Base-by-base conservation (phyloP, 495 filamentous ascomycete genomes). In the Penicillium flavigenum region DNA sequence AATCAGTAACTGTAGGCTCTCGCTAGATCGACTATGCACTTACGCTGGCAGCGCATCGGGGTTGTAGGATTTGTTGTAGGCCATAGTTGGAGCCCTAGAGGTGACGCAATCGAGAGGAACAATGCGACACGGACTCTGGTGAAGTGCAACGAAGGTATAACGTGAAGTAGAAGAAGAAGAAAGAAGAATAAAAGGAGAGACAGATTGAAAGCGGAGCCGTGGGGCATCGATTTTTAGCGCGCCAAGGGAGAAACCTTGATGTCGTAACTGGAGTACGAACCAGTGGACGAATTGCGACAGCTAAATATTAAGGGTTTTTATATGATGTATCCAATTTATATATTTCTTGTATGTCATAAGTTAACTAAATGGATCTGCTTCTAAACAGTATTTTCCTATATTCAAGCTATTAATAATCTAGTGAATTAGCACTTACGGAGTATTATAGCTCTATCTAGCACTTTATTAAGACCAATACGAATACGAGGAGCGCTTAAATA, bases 1-100 rank as follows among this genome's bases (percentile, higher is more conserved):
- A 46, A 58, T 68, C 22, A 68, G 57, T 43, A 48, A 57, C 45
- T 57, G 39, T 17, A 27, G 44, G 1, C 22, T 50, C 16, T 47
- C n/a, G 4, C n/a, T 4, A 47, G 5, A 36, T 36, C 27, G 43
- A 12, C 11, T 27, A 32, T 22, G n/a, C 7, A 86, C 91, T 84
- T 79, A 96, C 88, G 91, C 91, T 72, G 94, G 94, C 57, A 98
- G 85, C 73, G 91, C 90, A 77, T 98, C 95, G n/a, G 93, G 93
- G 67, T 98, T 97, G 76, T 89, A 91, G 42, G 83, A 81, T 65
- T 86, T 84, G 71, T 95, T 96, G 82, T 98, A 98, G 31, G 94
- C 94, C 94, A 98, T 98, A 49, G 60, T 64, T 38, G 43, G 54
- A 39, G 36, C n/a, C 16, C 36, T 39, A 8, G 2, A 60, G 59